phyloP scores from a whole-genome alignment of 306 rosid genomes.

The Acmispon strigosus region DNA sequence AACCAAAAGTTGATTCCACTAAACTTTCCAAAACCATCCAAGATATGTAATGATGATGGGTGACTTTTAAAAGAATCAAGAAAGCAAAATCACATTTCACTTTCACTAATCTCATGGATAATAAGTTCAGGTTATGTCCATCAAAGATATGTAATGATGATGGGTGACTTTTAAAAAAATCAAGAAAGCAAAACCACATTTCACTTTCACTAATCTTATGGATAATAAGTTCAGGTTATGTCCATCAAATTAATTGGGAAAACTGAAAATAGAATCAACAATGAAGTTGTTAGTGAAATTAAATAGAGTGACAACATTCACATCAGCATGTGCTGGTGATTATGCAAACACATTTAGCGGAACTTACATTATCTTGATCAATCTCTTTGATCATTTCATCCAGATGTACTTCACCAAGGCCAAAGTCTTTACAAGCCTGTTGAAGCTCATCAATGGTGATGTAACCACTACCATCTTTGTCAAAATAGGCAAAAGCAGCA shows the following conservation, averaged over 20 bases:
- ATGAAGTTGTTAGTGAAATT: not conserved
- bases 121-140: not conserved
- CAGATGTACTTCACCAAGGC: slow-evolving; percentile 66
- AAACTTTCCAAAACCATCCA: not conserved
- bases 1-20: not conserved
- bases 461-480: slow-evolving; percentile 85
- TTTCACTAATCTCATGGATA: not conserved
- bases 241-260: not conserved
- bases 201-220: not conserved
- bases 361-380: slow-evolving; percentile 77
- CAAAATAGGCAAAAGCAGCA: slow-evolving; percentile 81
- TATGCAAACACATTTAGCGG: not conserved
- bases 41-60: not conserved
- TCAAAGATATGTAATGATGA: not conserved
- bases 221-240: not conserved
- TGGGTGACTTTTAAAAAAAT: not conserved
- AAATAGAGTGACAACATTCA: not conserved
- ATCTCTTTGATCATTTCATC: slow-evolving; percentile 69
- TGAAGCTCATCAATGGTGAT: slow-evolving; percentile 87
- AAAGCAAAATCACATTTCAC: not conserved
- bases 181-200: not conserved
- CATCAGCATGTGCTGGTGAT: not conserved
- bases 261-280: not conserved
- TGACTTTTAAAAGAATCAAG: not conserved
- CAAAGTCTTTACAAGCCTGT: slow-evolving; percentile 70